phyloP scores from a whole-genome alignment of 2,329 filamentous ascomycete species.

The Colletotrichum orchidophilum region DNA sequence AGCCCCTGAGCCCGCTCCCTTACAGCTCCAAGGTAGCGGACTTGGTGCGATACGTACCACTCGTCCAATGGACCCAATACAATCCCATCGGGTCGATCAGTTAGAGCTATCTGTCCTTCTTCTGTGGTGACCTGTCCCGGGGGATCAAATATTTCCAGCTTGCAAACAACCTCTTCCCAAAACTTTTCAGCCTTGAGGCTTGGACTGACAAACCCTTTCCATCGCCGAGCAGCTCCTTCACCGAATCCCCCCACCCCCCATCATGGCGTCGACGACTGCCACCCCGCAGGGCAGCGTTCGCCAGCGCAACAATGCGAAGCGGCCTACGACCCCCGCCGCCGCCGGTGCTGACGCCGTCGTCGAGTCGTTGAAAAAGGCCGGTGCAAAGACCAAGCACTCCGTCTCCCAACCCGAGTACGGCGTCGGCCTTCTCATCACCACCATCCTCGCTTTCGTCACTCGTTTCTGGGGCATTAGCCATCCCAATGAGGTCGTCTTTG shows the following conservation, averaged over 20 bases:
- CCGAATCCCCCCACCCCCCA: conserved; percentile 36
- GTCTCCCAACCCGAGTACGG: conserved; percentile 85
- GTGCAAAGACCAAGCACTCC: conserved; percentile 47
- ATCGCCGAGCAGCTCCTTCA: conserved; percentile 24
- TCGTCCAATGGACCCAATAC: neutral
- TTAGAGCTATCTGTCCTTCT: conserved; percentile 34
- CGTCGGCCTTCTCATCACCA: conserved; percentile 80
- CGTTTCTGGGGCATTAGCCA: conserved; percentile 97
- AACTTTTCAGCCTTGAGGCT: conserved; percentile 1
- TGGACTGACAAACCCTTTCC: conserved; percentile 16
- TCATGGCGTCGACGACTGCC: conserved; percentile 53
- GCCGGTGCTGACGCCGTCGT: conserved; percentile 55
- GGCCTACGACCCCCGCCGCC: conserved; percentile 51
- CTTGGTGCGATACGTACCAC: conserved; percentile 27
- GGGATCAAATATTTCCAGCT: conserved; percentile 10
- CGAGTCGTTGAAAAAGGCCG: conserved; percentile 59
- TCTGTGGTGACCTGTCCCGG: conserved; percentile 1
- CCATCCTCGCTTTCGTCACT: conserved; percentile 85
- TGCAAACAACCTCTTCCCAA: neutral
- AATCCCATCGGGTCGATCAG: neutral
- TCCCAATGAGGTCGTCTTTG: conserved; percentile 96
- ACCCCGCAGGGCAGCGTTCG: conserved; percentile 67
- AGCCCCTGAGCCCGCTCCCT: conserved; percentile 27
- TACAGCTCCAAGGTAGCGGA: neutral
- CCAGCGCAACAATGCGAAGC: conserved; percentile 63